Conservation (phyloP, 306 rosid species). For the Casuarina glauca region DNA sequence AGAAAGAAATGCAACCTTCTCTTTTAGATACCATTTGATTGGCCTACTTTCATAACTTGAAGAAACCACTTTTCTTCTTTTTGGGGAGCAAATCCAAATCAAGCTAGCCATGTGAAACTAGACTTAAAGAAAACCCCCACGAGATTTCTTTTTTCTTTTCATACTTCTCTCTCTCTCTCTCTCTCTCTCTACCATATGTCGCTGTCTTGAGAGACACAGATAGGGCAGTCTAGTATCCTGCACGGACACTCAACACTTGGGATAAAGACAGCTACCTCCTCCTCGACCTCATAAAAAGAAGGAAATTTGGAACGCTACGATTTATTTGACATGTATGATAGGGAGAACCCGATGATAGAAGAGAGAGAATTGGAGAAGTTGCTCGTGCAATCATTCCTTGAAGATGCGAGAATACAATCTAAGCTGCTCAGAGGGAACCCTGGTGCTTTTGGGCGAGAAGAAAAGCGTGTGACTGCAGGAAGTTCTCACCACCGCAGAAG, state of each 20-base stretch:
- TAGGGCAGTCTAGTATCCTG: conserved; percentile 36
- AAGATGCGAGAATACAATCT: conserved; percentile 5
- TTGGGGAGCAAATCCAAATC: conserved; percentile 27
- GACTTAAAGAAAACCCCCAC: neutral
- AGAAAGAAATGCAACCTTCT: too few species aligned
- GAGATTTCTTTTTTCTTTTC: neutral
- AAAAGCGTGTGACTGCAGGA: conserved; percentile 3
- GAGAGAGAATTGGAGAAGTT: neutral
- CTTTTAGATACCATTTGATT: neutral
- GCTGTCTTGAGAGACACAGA: conserved; percentile 18
- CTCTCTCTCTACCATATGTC: neutral
- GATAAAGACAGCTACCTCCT: conserved; percentile 43
- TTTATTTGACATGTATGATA: neutral
- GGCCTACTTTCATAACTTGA: neutral
- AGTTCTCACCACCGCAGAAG: conserved; percentile 38
- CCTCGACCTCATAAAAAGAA: conserved; percentile 36
- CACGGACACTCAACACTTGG: conserved; percentile 12
- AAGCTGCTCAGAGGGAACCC: neutral
- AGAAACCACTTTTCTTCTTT: neutral
- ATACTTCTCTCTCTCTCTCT: neutral
- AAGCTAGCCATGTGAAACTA: neutral
- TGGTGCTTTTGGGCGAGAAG: neutral
- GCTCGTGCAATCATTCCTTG: conserved; percentile 24
- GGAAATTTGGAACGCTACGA: conserved; percentile 9
- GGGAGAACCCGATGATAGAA: neutral